These are phyloP conservation scores for Ophiostoma sp. DNA, from an alignment of 2,329 filamentous ascomycete species.

Conservation along the genomic window DNA sequence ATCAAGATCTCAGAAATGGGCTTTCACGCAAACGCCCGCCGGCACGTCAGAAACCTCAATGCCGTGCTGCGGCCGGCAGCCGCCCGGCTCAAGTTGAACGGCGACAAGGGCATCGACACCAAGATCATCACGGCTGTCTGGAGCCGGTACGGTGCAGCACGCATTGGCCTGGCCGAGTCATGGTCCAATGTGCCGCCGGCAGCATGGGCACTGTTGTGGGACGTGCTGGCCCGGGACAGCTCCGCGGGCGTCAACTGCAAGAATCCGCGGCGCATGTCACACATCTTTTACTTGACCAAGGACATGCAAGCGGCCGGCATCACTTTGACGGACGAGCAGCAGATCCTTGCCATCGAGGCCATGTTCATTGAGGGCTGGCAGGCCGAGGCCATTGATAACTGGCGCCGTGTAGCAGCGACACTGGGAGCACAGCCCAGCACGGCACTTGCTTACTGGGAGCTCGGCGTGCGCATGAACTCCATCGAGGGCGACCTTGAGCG, in stretches of 20 bases:
- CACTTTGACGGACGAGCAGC: constrained; percentile 50
- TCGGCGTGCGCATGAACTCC: constrained; percentile 61
- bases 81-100: constrained; percentile 35
- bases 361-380: constrained; percentile 58
- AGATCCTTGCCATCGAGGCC: constrained; percentile 63
- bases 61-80: constrained; percentile 30
- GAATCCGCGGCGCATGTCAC: constrained; percentile 53
- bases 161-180: constrained; percentile 40
- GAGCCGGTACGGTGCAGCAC: constrained; percentile 46
- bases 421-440: constrained; percentile 46
- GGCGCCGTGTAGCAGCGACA: constrained; percentile 52
- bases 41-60: constrained; percentile 31
- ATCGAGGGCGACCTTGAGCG: constrained; percentile 52
- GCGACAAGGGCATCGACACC: constrained; percentile 24
- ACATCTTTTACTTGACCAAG: constrained; percentile 56
- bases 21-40: constrained; percentile 26
- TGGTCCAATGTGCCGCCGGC: constrained; percentile 54
- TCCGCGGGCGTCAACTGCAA: neutral
- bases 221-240: constrained; percentile 48
- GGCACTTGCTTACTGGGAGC: constrained; percentile 54
- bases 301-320: constrained; percentile 60
- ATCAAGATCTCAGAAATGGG: constrained; percentile 27
- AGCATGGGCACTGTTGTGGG: constrained; percentile 63
- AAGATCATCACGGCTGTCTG: constrained; percentile 37
- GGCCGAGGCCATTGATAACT: constrained; percentile 55